Conservation (phyloP, 176 grass and related monocot species). For the Triticum aestivum region IWGSC_CS_RefSeq_v2.1 NC_057802.1:20727042-20727541, state of each 20-base stretch:
- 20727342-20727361: not conserved
- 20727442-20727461: not conserved
- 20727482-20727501: not conserved
- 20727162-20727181: not conserved
- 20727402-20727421: not conserved
- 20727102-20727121: not conserved
- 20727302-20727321: not conserved
- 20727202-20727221: not conserved
- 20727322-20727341: not conserved
- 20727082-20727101: not conserved
- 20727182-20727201: slow-evolving; percentile 23
- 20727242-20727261: not conserved
- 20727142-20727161: not conserved
- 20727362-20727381: no score
- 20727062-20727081: not conserved
- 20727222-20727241: not conserved
- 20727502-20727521: not conserved
- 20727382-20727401: not conserved
- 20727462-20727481: not conserved
- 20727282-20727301: not conserved
- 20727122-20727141: not conserved
- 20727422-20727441: not conserved
- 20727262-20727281: not conserved
- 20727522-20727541: no score
- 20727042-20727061: not conserved